These are phyloP conservation scores for Eutypa lata DNA, from an alignment of 2,329 filamentous ascomycete genomes.

Conservation along the genomic window DNA sequence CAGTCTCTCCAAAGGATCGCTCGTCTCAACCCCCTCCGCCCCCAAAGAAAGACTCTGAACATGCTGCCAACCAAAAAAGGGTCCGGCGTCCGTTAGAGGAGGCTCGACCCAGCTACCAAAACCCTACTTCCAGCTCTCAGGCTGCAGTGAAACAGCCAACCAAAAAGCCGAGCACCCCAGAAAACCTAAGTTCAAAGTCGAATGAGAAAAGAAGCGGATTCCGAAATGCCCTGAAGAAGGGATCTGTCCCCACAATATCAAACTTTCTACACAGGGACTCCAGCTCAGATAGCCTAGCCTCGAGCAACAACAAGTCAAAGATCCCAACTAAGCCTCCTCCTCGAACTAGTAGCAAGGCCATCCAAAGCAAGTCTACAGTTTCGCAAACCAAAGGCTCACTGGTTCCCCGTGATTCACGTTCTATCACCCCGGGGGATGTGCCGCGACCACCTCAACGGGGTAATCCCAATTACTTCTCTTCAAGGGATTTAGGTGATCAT, in stretches of 20 bases:
- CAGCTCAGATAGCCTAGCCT: constrained; percentile 22
- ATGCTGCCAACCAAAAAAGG: constrained; percentile 46
- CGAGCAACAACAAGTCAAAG: constrained; percentile 19
- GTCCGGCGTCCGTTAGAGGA: constrained; percentile 34
- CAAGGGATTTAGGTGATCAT: constrained; percentile 31
- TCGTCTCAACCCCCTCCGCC: constrained; percentile 16
- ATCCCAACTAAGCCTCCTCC: constrained; percentile 15
- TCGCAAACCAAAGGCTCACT: constrained; percentile 22
- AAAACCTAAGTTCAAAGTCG: constrained; percentile 14
- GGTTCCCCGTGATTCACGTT: constrained; percentile 29
- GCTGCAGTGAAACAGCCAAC: constrained; percentile 22
- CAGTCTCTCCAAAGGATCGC: constrained; percentile 17
- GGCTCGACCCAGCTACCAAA: constrained; percentile 17
- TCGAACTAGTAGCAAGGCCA: constrained; percentile 22
- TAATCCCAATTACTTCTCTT: constrained; percentile 37
- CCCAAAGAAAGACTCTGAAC: constrained; percentile 26
- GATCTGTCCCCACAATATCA: constrained; percentile 41
- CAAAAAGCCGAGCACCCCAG: constrained; percentile 29
- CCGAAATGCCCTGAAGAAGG: constrained; percentile 50
- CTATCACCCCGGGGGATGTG: constrained; percentile 30
- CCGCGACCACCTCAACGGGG: constrained; percentile 33
- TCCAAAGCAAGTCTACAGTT: constrained; percentile 15
- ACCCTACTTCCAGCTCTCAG: constrained; percentile 12
- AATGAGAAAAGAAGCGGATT: constrained; percentile 45
- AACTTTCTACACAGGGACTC: constrained; percentile 50